These are phyloP conservation scores for Stevia rebaudiana DNA, from an alignment of 140 eudicot species.

Conservation along the genomic window DNA sequence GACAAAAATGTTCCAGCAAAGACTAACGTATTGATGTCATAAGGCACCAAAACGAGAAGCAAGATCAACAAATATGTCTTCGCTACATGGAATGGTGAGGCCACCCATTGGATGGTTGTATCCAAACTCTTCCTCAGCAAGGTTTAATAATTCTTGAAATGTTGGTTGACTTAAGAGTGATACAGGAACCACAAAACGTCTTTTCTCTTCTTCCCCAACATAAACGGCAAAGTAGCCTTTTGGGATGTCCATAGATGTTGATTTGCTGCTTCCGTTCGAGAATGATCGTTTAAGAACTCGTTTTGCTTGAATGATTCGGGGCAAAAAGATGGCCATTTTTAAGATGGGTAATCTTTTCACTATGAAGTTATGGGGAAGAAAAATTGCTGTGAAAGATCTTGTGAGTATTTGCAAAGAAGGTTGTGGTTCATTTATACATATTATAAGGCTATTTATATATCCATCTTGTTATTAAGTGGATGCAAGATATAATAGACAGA, in stretches of 20 bases:
- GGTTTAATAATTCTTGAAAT: not conserved
- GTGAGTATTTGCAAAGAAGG: not conserved
- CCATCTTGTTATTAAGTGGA: not conserved
- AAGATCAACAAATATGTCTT: not conserved
- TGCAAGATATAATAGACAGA: not conserved
- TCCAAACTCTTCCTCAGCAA: not conserved
- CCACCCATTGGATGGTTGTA: constrained; percentile 6
- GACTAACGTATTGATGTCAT: not conserved
- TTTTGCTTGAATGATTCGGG: not conserved
- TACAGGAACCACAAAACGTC: not conserved
- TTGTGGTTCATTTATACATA: not conserved
- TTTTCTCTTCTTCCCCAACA: constrained; percentile 3
- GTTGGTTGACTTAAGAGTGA: not conserved
- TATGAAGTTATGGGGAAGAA: not conserved
- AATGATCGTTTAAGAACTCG: not conserved
- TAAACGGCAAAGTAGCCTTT: not conserved
- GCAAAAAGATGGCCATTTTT: not conserved
- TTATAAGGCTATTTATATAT: not conserved
- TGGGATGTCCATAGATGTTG: not conserved
- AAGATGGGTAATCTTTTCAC: not conserved
- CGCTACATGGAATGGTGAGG: constrained; percentile 1
- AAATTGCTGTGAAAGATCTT: too few relatives aligned
- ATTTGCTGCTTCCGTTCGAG: not conserved
- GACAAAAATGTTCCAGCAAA: not conserved
- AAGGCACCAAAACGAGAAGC: not conserved